Evolutionary conservation across 208 protist genomes (phyloP).

Genomic region (Trypanosoma mega): DNA sequence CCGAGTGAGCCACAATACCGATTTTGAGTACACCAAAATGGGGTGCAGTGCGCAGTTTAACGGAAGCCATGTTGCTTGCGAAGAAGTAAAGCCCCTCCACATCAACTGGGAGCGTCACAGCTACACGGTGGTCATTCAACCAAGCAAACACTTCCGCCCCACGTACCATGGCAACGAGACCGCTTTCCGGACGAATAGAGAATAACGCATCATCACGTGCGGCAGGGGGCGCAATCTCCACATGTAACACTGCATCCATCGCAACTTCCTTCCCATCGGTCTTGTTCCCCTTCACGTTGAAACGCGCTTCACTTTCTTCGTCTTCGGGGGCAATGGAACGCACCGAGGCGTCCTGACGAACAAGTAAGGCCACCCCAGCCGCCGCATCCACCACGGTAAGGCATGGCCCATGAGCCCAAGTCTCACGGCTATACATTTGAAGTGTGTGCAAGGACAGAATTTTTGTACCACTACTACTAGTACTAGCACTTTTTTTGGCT

Average conservation of each 20-base stretch:
- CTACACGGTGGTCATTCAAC: slow-evolving; percentile 25
- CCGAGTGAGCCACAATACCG: slow-evolving; percentile 13
- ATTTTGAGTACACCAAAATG: slow-evolving; percentile 30
- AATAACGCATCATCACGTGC: background rate
- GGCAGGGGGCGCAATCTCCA: slow-evolving; percentile 9
- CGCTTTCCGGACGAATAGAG: slow-evolving; percentile 17
- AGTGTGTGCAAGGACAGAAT: too few species aligned
- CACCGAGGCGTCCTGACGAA: too few species aligned
- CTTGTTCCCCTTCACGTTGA: background rate
- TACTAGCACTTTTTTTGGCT: too few species aligned
- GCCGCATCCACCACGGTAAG: background rate
- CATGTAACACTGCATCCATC: slow-evolving; percentile 13
- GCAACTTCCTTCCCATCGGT: background rate
- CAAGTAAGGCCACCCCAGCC: background rate
- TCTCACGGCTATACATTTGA: too few species aligned
- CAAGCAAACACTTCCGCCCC: slow-evolving; percentile 17
- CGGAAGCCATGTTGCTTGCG: slow-evolving; percentile 20
- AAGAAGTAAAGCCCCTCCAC: slow-evolving; percentile 29
- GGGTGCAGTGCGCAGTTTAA: slow-evolving; percentile 3
- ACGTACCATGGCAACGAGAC: slow-evolving; percentile 35
- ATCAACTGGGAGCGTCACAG: slow-evolving; percentile 24
- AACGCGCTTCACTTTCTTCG: background rate
- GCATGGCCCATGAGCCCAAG: too few species aligned
- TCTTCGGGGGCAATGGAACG: background rate
- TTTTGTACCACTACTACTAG: too few species aligned